phyloP scores from a whole-genome alignment of 192 early-diverging fungal genomes.

The Lobosporangium transversale region DNA sequence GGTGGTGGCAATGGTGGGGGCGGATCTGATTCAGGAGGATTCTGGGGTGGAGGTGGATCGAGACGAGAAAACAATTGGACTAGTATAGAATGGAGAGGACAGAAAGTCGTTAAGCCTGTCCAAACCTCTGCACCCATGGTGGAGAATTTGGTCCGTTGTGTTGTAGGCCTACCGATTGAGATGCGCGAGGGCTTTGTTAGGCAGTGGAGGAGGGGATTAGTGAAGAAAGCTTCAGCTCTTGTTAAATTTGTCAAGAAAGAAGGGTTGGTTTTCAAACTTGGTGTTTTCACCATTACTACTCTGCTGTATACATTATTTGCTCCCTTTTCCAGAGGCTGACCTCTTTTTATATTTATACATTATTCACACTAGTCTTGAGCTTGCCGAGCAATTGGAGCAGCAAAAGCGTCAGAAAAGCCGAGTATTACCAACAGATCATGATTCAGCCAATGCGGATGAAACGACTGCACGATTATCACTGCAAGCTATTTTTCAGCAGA shows the following conservation, averaged over 20 bases:
- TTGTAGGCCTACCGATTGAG: slow-evolving; percentile 48
- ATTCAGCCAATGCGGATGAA: slow-evolving; percentile 7
- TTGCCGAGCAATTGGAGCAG: slow-evolving; percentile 28
- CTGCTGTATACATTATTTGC: too few relatives aligned
- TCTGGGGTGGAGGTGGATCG: slow-evolving; percentile 18
- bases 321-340: not conserved
- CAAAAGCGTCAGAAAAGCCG: not conserved
- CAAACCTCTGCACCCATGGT: slow-evolving; percentile 56
- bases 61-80: slow-evolving; percentile 44
- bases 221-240: slow-evolving; percentile 53
- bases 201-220: slow-evolving; percentile 59
- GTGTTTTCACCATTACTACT: too few relatives aligned
- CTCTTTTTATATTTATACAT: not conserved
- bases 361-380: slow-evolving; percentile 10
- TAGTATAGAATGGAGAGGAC: slow-evolving; percentile 48
- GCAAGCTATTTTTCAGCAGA: slow-evolving; percentile 37
- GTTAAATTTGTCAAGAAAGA: slow-evolving; percentile 57
- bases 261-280: slow-evolving; percentile 17
- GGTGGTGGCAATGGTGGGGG: not conserved
- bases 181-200: slow-evolving; percentile 62
- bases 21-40: not conserved
- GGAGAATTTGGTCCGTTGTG: slow-evolving; percentile 54
- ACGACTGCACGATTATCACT: not conserved
- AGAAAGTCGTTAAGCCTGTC: slow-evolving; percentile 46
- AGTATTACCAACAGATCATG: slow-evolving; percentile 4